Conservation (phyloP, 805 yeast species). For the Wickerhamomyces chambardii region DNA sequence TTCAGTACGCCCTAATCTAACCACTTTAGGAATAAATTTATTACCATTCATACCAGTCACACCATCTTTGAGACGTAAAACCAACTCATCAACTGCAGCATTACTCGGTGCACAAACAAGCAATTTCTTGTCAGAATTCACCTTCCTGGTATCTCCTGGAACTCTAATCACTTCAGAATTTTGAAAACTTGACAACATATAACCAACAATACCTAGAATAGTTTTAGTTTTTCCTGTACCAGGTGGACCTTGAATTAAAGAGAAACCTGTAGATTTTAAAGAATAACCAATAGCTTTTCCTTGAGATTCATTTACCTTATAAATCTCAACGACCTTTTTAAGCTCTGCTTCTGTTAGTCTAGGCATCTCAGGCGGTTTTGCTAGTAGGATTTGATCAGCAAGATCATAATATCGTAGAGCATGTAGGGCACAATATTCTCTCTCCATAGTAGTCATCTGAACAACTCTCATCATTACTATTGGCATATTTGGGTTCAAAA, state of each 20-base stretch:
- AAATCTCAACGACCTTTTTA: conserved; percentile 32
- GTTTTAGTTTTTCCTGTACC: conserved; percentile 99
- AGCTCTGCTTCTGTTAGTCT: conserved; percentile 25
- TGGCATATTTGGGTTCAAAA: conserved; percentile 53
- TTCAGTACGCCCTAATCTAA: conserved; percentile 85
- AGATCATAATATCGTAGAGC: conserved; percentile 82
- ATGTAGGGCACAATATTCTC: conserved; percentile 80
- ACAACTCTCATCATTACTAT: conserved; percentile 66
- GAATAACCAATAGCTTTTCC: conserved; percentile 83
- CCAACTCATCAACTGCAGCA: conserved; percentile 97
- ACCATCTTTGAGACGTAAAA: conserved; percentile 71
- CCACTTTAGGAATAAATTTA: conserved; percentile 52
- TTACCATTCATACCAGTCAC: conserved; percentile 48
- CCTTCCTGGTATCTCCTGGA: conserved; percentile 18
- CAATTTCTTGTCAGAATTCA: conserved; percentile 32
- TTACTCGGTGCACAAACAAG: conserved; percentile 96
- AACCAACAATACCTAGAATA: conserved; percentile 83
- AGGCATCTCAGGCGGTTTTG: conserved; percentile 43
- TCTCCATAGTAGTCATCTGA: conserved; percentile 86
- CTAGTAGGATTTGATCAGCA: conserved; percentile 54
- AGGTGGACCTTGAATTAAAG: conserved; percentile 96
- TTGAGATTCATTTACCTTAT: conserved; percentile 77
- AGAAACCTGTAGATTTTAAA: conserved; percentile 61
- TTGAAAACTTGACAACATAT: conserved; percentile 40
- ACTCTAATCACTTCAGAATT: conserved; percentile 21